These are phyloP conservation scores for Neopestalotiopsis clavispora DNA, from an alignment of 2,329 filamentous ascomycete genomes.

Conservation along the genomic window DNA sequence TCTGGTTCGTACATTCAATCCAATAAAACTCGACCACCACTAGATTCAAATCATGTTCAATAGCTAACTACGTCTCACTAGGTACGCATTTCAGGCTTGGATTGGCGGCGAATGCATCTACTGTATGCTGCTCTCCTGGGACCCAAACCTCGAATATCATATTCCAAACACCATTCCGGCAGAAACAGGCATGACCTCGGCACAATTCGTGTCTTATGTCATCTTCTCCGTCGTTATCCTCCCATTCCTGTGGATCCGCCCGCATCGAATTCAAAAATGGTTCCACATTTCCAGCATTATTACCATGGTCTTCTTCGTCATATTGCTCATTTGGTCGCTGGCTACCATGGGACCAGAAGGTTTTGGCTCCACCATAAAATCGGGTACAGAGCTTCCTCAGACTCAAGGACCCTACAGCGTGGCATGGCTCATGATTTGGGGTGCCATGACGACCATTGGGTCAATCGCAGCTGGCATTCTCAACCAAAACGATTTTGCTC, in stretches of 20 bases:
- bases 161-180: slow-evolving; percentile 32
- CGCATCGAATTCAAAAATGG: slow-evolving; percentile 20
- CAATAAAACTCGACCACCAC: neutral
- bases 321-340: slow-evolving; percentile 24
- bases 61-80: neutral
- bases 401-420: neutral
- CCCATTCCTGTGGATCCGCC: slow-evolving; percentile 20
- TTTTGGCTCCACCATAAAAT: slow-evolving; percentile 22
- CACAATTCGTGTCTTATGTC: slow-evolving; percentile 21
- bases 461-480: slow-evolving; percentile 35
- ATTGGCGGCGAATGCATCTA: slow-evolving; percentile 33
- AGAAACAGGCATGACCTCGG: slow-evolving; percentile 25
- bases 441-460: slow-evolving; percentile 37
- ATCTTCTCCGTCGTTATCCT: slow-evolving; percentile 24
- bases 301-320: slow-evolving; percentile 19
- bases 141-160: slow-evolving; percentile 26
- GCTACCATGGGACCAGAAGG: slow-evolving; percentile 21
- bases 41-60: neutral
- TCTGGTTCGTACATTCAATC: neutral
- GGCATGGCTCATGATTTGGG: slow-evolving; percentile 32
- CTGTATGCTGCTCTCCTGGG: slow-evolving; percentile 21
- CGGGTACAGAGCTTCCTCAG: slow-evolving; percentile 17
- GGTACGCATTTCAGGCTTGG: slow-evolving; percentile 35
- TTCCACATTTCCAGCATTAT: slow-evolving; percentile 20
- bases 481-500: slow-evolving; percentile 37